A percentile compares a stretch with the other conserved stretches of the same genome.
phyloP scores from a whole-genome alignment of 1,284 basidiomycete species.

The Sporisorium iseilematis-ciliati region DNA sequence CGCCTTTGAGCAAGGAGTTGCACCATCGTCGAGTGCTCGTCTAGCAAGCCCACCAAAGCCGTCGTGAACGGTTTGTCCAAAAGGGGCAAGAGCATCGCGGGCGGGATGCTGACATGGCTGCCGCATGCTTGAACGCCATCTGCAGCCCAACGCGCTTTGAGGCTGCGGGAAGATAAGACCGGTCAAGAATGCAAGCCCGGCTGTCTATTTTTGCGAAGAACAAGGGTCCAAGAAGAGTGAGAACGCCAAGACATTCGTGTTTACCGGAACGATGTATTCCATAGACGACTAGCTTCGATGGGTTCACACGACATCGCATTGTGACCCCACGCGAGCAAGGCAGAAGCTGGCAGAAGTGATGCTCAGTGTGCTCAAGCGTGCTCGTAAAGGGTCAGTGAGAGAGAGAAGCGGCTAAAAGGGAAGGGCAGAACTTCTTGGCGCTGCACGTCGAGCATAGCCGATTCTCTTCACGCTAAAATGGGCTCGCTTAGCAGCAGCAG shows the following conservation, averaged over 20 bases:
- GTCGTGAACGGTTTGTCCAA: background rate
- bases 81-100: background rate
- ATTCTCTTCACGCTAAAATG: constrained; percentile 2
- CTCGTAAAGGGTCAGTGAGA: background rate
- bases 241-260: constrained; percentile 24
- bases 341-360: background rate
- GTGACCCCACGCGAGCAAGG: constrained; percentile 4
- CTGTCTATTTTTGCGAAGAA: constrained; percentile 4
- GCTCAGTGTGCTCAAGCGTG: background rate
- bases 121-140: background rate
- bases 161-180: background rate
- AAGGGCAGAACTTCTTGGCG: constrained; percentile 21
- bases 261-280: constrained; percentile 28
- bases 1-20: background rate
- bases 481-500: constrained; percentile 5
- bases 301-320: constrained; percentile 21
- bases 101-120: background rate
- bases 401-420: constrained; percentile 8
- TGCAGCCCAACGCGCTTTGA: background rate
- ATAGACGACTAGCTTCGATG: constrained; percentile 12
- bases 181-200: background rate
- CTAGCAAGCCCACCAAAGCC: background rate
- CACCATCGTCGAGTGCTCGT: background rate
- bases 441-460: constrained; percentile 35
- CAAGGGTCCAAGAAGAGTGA: constrained; percentile 14